Conservation (phyloP, 2,329 filamentous ascomycete species). For the Rutstroemia sp. region DNA sequence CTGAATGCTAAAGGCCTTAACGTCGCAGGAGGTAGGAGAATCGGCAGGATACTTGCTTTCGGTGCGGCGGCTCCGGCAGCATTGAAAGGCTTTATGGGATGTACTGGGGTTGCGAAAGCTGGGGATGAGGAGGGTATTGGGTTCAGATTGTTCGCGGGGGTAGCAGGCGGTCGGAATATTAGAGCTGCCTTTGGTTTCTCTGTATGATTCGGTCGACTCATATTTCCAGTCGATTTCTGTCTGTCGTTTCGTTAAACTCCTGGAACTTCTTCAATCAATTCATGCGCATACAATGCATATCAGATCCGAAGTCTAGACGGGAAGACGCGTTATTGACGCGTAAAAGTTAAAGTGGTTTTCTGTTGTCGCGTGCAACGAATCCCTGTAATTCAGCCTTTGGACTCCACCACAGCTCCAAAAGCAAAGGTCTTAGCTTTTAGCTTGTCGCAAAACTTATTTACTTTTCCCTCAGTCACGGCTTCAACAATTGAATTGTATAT, state of each 20-base stretch:
- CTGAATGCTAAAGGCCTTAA: conserved; percentile 87
- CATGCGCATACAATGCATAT: background rate
- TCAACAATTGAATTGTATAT: too few relatives aligned
- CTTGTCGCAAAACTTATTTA: conserved; percentile 10
- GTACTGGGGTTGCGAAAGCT: conserved; percentile 78
- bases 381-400: background rate
- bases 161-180: conserved; percentile 24
- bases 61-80: conserved; percentile 12
- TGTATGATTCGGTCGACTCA: conserved; percentile 22
- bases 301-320: background rate
- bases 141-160: conserved; percentile 33
- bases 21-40: conserved; percentile 79
- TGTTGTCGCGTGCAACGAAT: conserved; percentile 1
- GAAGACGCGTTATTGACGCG: conserved; percentile 16
- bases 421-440: background rate
- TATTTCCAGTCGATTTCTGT: conserved; percentile 7
- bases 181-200: conserved; percentile 22
- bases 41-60: conserved; percentile 60
- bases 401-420: background rate
- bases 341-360: conserved; percentile 9
- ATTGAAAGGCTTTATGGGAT: conserved; percentile 62
- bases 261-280: background rate
- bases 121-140: conserved; percentile 82
- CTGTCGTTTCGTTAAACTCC: background rate
- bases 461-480: background rate